Evolutionary conservation across 768 basidiomycete genomes (phyloP), one percentile per base, ranked within the genome.

Genomic region (Lentinus tigrinus): DNA sequence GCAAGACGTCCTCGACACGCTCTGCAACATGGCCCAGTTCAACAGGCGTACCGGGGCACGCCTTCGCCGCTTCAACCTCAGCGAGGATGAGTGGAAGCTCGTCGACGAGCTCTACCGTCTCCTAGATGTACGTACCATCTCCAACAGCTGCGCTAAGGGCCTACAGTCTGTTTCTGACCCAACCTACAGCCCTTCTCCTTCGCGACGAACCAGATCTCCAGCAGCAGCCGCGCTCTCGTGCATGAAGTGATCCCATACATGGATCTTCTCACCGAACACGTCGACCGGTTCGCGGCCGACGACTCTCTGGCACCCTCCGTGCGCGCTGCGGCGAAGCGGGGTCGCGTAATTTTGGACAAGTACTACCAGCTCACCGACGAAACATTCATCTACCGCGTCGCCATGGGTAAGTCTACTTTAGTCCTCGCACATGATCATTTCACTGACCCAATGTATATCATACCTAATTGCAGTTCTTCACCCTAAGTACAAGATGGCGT

Each of bases 241-340:
- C 66, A 68, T 34, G 47, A 67, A 24, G 63, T 70, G n/a, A 67
- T 70, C 27, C 65, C 63, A 3, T 27, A 63, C 54, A 61, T 69
- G 28, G 63, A 70, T 39, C 36, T 60, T 16, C 28, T 68, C 7
- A 68, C 64, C 3, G 38, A 31, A 1, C 16, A 39, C 3, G 39
- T 70, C 26, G 63, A 66, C 24, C 34, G 47, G 11, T 46, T 53
- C 36, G 40, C 53, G 3, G 49, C 56, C 5, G 44, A 70, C 42
- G 26, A 7, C 3, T 4, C 3, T 17, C 52, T 60, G 10, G 21
- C 49, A 13, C 37, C 42, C 8, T 13, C 31, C 21, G 52, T 67
- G 6, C 65, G 58, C 28, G 23, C 46, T 3, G 65, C 65, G 1
- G 57, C 56, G 0, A 34, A 37, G 8, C 37, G 31, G 1, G 39